Base-by-base conservation (phyloP, 177 flowering plant genomes). In the Tripterygium wilfordii region DNA sequence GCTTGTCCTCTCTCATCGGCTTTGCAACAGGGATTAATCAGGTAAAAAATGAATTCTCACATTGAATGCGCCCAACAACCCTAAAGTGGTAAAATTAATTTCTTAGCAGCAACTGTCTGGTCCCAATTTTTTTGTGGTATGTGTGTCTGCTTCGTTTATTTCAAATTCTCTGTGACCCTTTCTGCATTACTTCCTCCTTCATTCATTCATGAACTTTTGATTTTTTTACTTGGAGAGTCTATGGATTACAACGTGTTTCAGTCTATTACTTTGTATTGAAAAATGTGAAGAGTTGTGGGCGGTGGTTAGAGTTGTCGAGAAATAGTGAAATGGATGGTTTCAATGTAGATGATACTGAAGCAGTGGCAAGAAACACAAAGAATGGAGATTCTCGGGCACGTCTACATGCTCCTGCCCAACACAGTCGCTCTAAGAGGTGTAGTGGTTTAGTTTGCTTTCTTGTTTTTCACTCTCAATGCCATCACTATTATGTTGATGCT, bases 391-490 rank as follows among this genome's bases (percentile, higher is more conserved):
- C 63, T 37, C 23, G 20, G 37, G 44, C 42, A 31, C 24, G 8
- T 49, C 44, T 66, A 1, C 57, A 45, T 59, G 65, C 20, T 62
- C 63, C 53, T 49, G 40, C 54, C 22, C 78, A 62, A 2, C 92
- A 87, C 50, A 83, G 68, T 58, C 83, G 92, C 31, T 70, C 87
- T 45, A 87, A 65, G 60, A 87, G 96, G 88, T 83, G 21, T 16
- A 10, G 5, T 40, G 43, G n/a, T 26, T 3, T 5, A 9, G 0
- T 4, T 4, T 21, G 1, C 29, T 23, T 49, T 25, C 15, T 49
- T 43, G 42, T 9, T 16, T 3, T 24, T 14, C 18, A 10, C 41
- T 28, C 8, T 42, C 10, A 48, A 4, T 32, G 17, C 16, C 12
- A 4, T 8, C 30, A 35, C 18, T 48, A 14, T 7, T 15, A 0